These are phyloP conservation scores for Quercus mongolica DNA, from an alignment of 306 rosid species.

Conservation along the genomic window DNA sequence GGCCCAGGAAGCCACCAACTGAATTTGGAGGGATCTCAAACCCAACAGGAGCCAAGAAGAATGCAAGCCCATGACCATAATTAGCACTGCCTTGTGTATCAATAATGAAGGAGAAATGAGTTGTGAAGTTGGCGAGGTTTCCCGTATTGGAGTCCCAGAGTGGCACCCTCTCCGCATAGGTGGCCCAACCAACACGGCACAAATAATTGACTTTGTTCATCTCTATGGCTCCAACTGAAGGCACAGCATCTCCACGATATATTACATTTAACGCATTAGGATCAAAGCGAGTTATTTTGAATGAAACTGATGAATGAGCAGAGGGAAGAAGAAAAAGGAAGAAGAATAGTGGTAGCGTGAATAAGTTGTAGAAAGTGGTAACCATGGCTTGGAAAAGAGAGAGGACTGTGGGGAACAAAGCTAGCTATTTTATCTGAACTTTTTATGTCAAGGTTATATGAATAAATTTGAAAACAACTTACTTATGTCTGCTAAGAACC, in stretches of 20 bases:
- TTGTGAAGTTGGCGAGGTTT: constrained; percentile 31
- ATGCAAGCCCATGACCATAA: constrained; percentile 26
- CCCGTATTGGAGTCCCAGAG: constrained; percentile 39
- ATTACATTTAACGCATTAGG: constrained; percentile 6
- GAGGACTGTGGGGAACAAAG: neutral
- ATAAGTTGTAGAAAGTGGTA: neutral
- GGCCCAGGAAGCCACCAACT: constrained; percentile 22
- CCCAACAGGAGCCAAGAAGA: constrained; percentile 39
- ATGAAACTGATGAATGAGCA: constrained; percentile 25
- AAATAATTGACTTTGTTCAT: neutral
- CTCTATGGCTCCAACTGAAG: neutral
- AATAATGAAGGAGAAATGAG: constrained; percentile 33
- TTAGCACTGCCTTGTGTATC: neutral
- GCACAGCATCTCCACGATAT: constrained; percentile 37
- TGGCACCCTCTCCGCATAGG: constrained; percentile 23
- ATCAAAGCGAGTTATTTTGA: constrained; percentile 10
- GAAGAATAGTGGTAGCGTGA: neutral
- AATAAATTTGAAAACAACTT: too few relatives aligned
- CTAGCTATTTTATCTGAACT: neutral
- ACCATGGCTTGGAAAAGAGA: constrained; percentile 8
- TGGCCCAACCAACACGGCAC: constrained; percentile 33
- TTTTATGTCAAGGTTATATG: too few relatives aligned
- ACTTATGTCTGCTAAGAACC: too few relatives aligned
- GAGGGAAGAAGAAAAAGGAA: neutral
- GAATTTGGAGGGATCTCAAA: constrained; percentile 40